phyloP scores from a whole-genome alignment of 805 yeast species.

The Zygosaccharomyces lentus region DNA sequence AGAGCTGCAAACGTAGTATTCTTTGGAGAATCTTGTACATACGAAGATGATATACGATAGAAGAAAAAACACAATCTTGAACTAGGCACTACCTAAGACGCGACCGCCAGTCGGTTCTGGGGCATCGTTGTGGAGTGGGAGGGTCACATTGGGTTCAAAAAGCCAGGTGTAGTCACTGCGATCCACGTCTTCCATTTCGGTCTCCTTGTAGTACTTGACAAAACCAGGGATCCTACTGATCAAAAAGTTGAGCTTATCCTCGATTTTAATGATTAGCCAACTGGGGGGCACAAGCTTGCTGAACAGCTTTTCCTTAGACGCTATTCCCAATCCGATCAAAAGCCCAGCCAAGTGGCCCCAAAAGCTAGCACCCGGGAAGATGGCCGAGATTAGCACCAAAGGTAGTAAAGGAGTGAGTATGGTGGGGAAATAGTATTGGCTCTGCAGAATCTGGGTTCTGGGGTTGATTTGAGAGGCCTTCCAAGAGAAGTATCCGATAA shows the following conservation, averaged over 20 bases:
- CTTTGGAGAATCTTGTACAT: slow-evolving; percentile 9
- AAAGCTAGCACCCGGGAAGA: slow-evolving; percentile 65
- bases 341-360: slow-evolving; percentile 72
- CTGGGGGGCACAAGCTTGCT: slow-evolving; percentile 61
- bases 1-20: slow-evolving; percentile 17
- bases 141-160: slow-evolving; percentile 15
- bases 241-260: slow-evolving; percentile 44
- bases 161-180: slow-evolving; percentile 29
- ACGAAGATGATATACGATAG: slow-evolving; percentile 5
- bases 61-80: neutral
- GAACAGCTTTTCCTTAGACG: slow-evolving; percentile 46
- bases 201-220: slow-evolving; percentile 57
- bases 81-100: slow-evolving; percentile 18
- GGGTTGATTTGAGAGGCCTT: slow-evolving; percentile 42
- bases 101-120: slow-evolving; percentile 13
- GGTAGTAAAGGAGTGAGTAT: slow-evolving; percentile 51
- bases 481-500: slow-evolving; percentile 58
- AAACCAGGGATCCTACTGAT: slow-evolving; percentile 53
- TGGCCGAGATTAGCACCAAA: slow-evolving; percentile 45
- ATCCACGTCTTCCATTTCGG: slow-evolving; percentile 36
- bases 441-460: slow-evolving; percentile 38
- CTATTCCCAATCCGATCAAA: slow-evolving; percentile 60
- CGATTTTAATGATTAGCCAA: slow-evolving; percentile 59
- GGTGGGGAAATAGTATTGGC: slow-evolving; percentile 51
- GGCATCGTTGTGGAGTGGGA: slow-evolving; percentile 17